phyloP scores from a whole-genome alignment of 768 basidiomycete species.

The Hygrophoropsis aurantiaca region DNA sequence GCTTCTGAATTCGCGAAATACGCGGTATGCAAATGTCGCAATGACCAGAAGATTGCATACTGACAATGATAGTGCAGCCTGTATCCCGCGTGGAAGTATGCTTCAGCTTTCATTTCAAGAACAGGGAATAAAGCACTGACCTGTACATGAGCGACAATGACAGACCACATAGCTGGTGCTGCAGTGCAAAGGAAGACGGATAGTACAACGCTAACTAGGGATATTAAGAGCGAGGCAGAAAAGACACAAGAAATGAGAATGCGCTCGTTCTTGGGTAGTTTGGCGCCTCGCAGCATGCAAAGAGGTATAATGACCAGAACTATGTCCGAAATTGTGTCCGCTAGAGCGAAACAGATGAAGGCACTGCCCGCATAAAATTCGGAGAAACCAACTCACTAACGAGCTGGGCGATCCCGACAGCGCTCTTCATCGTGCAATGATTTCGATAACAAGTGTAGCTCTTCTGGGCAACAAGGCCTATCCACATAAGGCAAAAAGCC shows the following conservation, averaged over 20 bases:
- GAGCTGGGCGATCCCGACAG: slow-evolving; percentile 13
- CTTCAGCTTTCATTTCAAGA: no score
- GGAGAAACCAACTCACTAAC: slow-evolving; percentile 14
- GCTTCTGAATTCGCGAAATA: slow-evolving; percentile 5
- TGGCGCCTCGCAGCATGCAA: slow-evolving; percentile 12
- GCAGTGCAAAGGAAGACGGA: slow-evolving; percentile 8
- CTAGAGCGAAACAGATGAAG: slow-evolving; percentile 1
- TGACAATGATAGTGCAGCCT: slow-evolving; percentile 20
- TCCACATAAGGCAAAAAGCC: slow-evolving; percentile 15
- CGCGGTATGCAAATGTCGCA: slow-evolving; percentile 11
- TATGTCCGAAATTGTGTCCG: slow-evolving; percentile 19
- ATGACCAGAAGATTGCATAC: slow-evolving; percentile 19
- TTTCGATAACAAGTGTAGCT: slow-evolving; percentile 6
- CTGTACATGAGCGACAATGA: slow-evolving; percentile 22
- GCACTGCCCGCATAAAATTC: not conserved
- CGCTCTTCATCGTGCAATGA: slow-evolving; percentile 9
- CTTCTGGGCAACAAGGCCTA: slow-evolving; percentile 8
- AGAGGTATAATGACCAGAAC: slow-evolving; percentile 19
- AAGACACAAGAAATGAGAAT: slow-evolving; percentile 19
- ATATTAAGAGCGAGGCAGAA: slow-evolving; percentile 21
- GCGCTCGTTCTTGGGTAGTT: slow-evolving; percentile 12
- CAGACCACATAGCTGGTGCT: not conserved
- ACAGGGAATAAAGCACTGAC: slow-evolving; percentile 7
- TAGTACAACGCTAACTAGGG: slow-evolving; percentile 16
- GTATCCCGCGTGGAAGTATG: no score